Evolutionary conservation across 225 moss, liverwort and hornwort genomes (phyloP), one percentile per base, ranked within the genome.

Genomic region (Marchantia paleacea): DNA sequence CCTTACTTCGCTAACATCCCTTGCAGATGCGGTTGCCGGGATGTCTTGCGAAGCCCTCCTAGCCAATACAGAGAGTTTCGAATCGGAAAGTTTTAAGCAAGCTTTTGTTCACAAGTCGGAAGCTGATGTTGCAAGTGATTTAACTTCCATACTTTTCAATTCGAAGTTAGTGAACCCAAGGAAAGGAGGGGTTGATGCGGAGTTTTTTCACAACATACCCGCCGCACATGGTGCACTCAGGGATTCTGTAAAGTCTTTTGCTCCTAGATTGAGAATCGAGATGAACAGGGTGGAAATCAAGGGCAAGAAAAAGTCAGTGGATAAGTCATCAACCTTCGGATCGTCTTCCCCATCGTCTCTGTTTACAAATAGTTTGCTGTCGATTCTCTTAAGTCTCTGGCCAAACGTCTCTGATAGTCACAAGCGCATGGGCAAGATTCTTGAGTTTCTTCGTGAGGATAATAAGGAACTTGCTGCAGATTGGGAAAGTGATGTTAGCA

Each of bases 41-140:
- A 77, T 85, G 39, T 90, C 89, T 20, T 90, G 83, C 54, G 89
- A 90, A 80, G 89, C 85, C 31, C 84, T 90, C 39, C 73, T 73
- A 13, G 89, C 87, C n/a, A 85, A 84, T 30, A 85, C 81, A 12
- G 80, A 73, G 22, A 29, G 76, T 28, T 87, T 87, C 62, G 87
- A 87, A 24, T 75, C 79, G 48, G 76, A 79, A 14, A 47, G 52
- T 25, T 87, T 61, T 20, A 87, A 80, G 73, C 82, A 85, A 75
- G 69, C 39, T 39, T 82, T 73, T 49, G 63, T 78, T 49, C 78
- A 81, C 29, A 89, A 87, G 69, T 79, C 83, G 12, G 82, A 85
- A 66, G 85, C 83, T 0, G 84, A 85, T 60, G 87, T 90, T 22
- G 89, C 89, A 9, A 81, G 80, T 79, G 89, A 87, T 51, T 39